Base-by-base conservation (phyloP, 2,329 filamentous ascomycete species). In the Fusarium sp. region DNA sequence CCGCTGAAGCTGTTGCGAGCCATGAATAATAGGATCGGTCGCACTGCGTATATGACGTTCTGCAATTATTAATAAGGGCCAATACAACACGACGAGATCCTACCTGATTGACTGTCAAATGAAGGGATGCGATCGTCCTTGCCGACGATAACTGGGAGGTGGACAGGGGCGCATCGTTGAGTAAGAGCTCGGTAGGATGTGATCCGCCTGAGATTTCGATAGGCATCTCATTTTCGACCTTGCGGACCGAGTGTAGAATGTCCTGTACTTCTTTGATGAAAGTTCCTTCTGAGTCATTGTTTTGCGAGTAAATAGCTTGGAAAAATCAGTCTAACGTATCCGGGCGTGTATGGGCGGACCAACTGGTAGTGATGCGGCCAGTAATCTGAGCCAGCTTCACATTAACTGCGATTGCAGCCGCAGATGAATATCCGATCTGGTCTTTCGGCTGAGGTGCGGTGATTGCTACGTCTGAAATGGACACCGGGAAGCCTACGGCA, bases 181-280 rank as follows among this genome's bases (percentile, higher is more conserved):
- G 38, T 20, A 52, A 22, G 18, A 52, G 38, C 2, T 52, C 49
- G 13, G 45, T 31, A 44, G 2, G 66, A 46, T 28, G 43, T n/a
- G 33, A 36, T 51, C 63, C 11, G 46, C 63, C n/a, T 50, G 46
- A 44, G 45, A 38, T 63, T 8, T 68, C 63, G 4, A 31, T 54
- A 3, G 63, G 66, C 63, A 68, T 66, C 7, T 56, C 55, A 15
- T 56, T 59, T 24, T 68, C 63, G 5, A 68, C 42, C 7, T 68
- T 60, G 11, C 53, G 63, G 2, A 63, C 51, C 7, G 66, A 66
- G 34, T 68, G 66, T 5, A 68, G 34, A 24, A 66, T 68, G 15
- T 52, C 58, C 11, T 68, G 58, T 6, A 68, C 31, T n/a, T 66
- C 66, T 17, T 57, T 66, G 42, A 68, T 66, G 20, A 68, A 68